Evolutionary conservation across 371 early-diverging fungal genomes (phyloP), one percentile per base, ranked within the genome.

Genomic region (Apophysomyces elegans): DNA sequence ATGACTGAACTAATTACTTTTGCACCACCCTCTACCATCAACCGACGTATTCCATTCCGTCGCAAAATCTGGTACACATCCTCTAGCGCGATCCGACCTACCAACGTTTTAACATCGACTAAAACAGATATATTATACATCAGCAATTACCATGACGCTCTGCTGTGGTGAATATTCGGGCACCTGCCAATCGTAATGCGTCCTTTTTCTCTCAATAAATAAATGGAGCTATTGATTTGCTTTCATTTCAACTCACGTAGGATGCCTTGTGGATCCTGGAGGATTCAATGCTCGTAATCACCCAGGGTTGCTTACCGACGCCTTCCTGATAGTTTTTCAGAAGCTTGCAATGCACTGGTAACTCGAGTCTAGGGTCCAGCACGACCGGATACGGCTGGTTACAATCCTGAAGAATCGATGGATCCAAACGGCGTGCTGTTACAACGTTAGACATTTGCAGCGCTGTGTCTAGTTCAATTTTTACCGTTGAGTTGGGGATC

Each of bases 1-100:
- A 96, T 67, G 62, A 93, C 92, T 1, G 87, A 76, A 36, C 85
- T 79, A 39, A 96, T 96, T 8, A 97, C 79, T 12, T 74, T 70
- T 0, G 95, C 88, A 2, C 98, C 98, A 13, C 98, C 98, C 83
- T 97, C 98, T 18, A 97, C 90, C 98, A 97, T 97, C 32, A 97
- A 66, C 0, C 78, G 67, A 7, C 68, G 63, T 8, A 88, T 84
- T 1, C 81, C 83, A 18, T 63, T 56, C 4, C 39, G 36, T 50
- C 61, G 61, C 43, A 87, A 60, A 14, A 56, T 44, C 14, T 60
- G 37, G 1, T 85, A 73, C 12, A 80, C 67, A 12, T 65, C 26
- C 5, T 37, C 58, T 4, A 62, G 54, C 12, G 21, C 63, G 13
- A 67, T 39, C n/a, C 57, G 67, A 44, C 56, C 58, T 54, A 14